phyloP scores from a whole-genome alignment of 73 alveolate species.

The Paramecium tetraurelia region DNA sequence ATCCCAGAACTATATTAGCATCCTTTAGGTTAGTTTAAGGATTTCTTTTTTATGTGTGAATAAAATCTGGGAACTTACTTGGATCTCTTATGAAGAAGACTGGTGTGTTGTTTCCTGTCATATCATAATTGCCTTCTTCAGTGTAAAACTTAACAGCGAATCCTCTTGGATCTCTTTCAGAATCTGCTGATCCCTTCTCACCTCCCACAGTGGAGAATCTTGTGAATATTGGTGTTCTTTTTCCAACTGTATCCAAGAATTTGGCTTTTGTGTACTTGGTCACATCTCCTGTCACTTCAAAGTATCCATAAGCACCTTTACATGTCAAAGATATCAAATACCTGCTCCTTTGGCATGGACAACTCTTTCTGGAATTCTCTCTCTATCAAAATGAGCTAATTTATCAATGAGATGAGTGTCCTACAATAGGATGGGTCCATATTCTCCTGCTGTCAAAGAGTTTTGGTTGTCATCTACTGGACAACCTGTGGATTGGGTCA shows the following conservation, averaged over 20 bases:
- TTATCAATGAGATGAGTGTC: constrained; percentile 86
- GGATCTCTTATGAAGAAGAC: constrained; percentile 93
- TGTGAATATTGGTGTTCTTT: constrained; percentile 85
- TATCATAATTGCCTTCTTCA: constrained; percentile 92
- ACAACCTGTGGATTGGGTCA: constrained; percentile 79
- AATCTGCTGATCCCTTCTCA: constrained; percentile 88
- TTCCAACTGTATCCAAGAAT: constrained; percentile 79
- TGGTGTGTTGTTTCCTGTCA: constrained; percentile 94
- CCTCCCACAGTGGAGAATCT: constrained; percentile 92
- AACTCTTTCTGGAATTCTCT: constrained; percentile 94
- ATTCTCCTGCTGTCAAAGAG: constrained; percentile 88
- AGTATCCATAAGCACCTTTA: constrained; percentile 86
- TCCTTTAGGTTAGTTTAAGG: constrained; percentile 79
- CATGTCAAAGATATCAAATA: background rate
- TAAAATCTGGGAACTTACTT: constrained; percentile 88
- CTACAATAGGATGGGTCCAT: constrained; percentile 83
- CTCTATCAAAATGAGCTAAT: constrained; percentile 90
- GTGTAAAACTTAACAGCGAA: constrained; percentile 93
- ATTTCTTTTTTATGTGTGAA: constrained; percentile 85
- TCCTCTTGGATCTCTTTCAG: constrained; percentile 92
- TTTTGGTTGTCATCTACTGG: constrained; percentile 88
- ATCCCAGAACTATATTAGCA: constrained; percentile 84
- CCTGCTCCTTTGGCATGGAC: constrained; percentile 96
- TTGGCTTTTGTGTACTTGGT: constrained; percentile 86
- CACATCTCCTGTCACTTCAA: constrained; percentile 89